Evolutionary conservation across 75 land plant genomes (phyloP).

Genomic region (Picea glauca): DNA sequence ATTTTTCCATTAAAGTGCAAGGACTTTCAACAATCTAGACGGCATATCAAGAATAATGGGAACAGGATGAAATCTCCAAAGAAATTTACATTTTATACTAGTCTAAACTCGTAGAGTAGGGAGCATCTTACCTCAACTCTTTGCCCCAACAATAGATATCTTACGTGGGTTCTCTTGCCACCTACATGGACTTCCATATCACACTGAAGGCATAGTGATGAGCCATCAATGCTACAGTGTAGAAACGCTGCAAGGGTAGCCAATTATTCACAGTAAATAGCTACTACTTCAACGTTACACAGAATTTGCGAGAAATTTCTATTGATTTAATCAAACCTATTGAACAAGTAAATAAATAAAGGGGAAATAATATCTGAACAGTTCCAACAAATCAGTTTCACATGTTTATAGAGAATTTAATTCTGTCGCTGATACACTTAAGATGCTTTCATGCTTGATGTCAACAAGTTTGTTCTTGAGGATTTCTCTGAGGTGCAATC

Average conservation of each 20-base stretch:
- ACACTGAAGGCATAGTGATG: conserved; percentile 92
- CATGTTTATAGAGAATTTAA: too few relatives aligned
- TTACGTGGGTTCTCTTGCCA: conserved; percentile 91
- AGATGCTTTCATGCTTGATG: too few relatives aligned
- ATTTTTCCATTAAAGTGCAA: not conserved
- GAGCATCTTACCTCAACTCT: conserved; percentile 73
- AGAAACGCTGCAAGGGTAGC: conserved; percentile 67
- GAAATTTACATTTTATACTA: not conserved
- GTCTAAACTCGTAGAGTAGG: not conserved
- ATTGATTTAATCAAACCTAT: too few relatives aligned
- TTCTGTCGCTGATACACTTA: too few relatives aligned
- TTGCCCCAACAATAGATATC: conserved; percentile 90
- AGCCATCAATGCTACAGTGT: conserved; percentile 94
- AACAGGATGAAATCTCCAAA: not conserved
- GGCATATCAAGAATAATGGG: not conserved
- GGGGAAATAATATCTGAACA: too few relatives aligned
- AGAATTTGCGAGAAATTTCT: too few relatives aligned
- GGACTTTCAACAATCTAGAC: not conserved
- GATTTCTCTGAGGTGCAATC: too few relatives aligned
- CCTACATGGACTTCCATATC: conserved; percentile 98
- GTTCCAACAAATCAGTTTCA: too few relatives aligned
- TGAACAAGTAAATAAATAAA: too few relatives aligned
- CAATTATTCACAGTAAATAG: conserved; percentile 8
- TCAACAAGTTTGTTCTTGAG: too few relatives aligned
- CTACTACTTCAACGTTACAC: not conserved